phyloP scores from a whole-genome alignment of 805 yeast species.

The Pichia manshurica region DNA sequence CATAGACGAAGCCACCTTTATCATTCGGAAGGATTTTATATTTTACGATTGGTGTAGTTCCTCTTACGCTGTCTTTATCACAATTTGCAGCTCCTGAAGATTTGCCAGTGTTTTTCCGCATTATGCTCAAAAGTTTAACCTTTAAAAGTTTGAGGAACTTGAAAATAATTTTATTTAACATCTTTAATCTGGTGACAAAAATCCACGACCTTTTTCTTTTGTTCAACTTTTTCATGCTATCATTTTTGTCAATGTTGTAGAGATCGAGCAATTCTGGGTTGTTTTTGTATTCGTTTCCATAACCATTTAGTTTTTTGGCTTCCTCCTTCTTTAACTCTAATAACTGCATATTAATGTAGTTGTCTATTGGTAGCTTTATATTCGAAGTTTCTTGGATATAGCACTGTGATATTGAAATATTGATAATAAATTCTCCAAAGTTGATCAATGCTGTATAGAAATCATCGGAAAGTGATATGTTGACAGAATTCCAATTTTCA shows the following conservation, averaged over 20 bases:
- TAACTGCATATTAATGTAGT: slow-evolving; percentile 44
- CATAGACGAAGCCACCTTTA: not conserved
- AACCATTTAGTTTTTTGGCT: slow-evolving; percentile 17
- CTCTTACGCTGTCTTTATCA: not conserved
- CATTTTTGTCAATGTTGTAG: not conserved
- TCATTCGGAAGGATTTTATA: slow-evolving; percentile 2
- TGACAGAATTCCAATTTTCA: slow-evolving; percentile 27
- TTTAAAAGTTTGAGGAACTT: slow-evolving; percentile 4
- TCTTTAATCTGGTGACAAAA: slow-evolving; percentile 3
- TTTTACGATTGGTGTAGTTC: not conserved
- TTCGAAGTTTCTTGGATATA: slow-evolving; percentile 54
- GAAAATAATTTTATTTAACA: slow-evolving; percentile 4
- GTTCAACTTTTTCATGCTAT: not conserved
- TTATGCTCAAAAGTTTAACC: not conserved
- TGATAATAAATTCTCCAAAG: slow-evolving; percentile 56
- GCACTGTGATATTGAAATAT: slow-evolving; percentile 62
- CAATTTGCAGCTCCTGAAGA: not conserved
- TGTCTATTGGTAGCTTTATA: slow-evolving; percentile 42
- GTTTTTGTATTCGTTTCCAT: slow-evolving; percentile 20
- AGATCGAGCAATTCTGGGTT: slow-evolving; percentile 25
- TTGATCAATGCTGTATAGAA: slow-evolving; percentile 58
- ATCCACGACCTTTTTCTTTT: not conserved
- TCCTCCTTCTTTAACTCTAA: not conserved
- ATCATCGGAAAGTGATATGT: slow-evolving; percentile 49
- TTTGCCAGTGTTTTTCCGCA: not conserved